Conservation (phyloP, 2,329 filamentous ascomycete species). For the Podosphaera xanthii region DNA sequence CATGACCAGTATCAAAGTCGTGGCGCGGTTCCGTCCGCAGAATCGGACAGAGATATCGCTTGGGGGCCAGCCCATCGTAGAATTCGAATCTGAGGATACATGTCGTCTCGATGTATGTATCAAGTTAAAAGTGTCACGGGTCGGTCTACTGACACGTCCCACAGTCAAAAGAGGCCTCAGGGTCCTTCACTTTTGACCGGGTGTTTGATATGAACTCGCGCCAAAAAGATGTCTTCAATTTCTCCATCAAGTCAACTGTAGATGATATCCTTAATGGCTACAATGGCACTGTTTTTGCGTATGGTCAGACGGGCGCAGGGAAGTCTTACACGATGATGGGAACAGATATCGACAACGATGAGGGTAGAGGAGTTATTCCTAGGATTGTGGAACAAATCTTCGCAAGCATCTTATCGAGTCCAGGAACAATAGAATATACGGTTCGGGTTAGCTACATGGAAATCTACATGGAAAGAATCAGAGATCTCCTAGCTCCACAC, state of each 20-base stretch:
- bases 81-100: constrained; percentile 73
- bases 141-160: constrained; percentile 12
- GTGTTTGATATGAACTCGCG: constrained; percentile 87
- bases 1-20: constrained; percentile 53
- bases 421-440: constrained; percentile 92
- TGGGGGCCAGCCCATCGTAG: constrained; percentile 78
- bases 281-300: constrained; percentile 97
- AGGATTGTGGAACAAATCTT: constrained; percentile 97
- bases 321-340: constrained; percentile 99
- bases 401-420: constrained; percentile 75
- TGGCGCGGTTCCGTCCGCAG: constrained; percentile 92
- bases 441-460: constrained; percentile 98
- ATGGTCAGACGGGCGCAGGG: constrained; percentile 92
- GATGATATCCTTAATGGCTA: constrained; percentile 98
- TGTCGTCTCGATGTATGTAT: constrained; percentile 57
- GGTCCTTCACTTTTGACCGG: constrained; percentile 87
- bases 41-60: constrained; percentile 83
- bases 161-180: constrained; percentile 62
- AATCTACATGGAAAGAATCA: constrained; percentile 98
- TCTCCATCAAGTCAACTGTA: constrained; percentile 85
- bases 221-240: constrained; percentile 91
- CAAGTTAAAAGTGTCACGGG: background rate
- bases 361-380: constrained; percentile 80
- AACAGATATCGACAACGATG: constrained; percentile 74
- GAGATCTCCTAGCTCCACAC: constrained; percentile 73